Percentiles rank a stretch among this genome's conserved stretches.
phyloP scores from a whole-genome alignment of 495 filamentous ascomycete species.

The Neurospora hispaniola region DNA sequence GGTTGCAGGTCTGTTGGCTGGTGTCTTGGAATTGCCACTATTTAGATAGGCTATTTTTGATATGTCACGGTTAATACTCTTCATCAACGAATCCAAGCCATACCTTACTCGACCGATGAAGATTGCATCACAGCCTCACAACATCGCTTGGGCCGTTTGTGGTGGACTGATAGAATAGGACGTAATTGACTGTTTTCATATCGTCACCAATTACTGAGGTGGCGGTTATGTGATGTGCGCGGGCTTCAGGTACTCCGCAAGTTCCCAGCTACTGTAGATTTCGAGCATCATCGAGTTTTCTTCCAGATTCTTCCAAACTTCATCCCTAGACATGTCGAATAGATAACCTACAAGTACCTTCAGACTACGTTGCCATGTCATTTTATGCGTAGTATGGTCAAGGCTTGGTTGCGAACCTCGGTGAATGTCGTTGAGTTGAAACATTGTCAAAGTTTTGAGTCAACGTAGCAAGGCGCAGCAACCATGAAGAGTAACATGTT shows the following conservation, averaged over 20 bases:
- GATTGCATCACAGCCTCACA: background rate
- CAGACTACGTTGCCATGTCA: background rate
- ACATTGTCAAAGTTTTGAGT: background rate
- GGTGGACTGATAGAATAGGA: background rate
- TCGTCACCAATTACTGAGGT: background rate
- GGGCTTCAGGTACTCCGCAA: background rate
- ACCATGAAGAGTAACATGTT: background rate
- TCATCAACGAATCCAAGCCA: background rate
- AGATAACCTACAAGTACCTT: background rate
- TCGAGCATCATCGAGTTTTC: background rate
- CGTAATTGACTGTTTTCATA: background rate
- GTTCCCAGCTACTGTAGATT: background rate
- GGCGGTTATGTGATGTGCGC: background rate
- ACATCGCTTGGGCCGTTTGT: background rate
- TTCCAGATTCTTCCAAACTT: background rate
- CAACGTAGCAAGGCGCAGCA: background rate
- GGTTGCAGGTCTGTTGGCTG: background rate
- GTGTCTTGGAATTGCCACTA: background rate
- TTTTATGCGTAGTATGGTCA: background rate
- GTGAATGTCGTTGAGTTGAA: background rate
- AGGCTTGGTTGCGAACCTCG: background rate
- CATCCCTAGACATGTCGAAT: background rate
- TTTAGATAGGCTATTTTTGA: background rate
- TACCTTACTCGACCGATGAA: background rate
- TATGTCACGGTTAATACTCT: too few relatives aligned